phyloP scores from a whole-genome alignment of 2,329 filamentous ascomycete species.

The Rosellinia necatrix region DNA sequence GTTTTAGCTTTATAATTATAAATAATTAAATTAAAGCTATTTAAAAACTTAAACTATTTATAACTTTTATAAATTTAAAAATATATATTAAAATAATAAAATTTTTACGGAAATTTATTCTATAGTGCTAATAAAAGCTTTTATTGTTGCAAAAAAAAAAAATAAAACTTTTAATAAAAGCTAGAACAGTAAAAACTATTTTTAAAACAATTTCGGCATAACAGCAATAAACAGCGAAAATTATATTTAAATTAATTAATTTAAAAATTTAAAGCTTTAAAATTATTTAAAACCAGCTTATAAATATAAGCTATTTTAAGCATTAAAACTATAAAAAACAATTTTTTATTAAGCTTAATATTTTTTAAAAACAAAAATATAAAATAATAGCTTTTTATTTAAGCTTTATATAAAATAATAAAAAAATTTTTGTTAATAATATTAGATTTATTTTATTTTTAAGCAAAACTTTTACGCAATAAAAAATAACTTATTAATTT shows the following conservation, averaged over 20 bases:
- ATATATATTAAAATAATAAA: neutral
- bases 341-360: neutral
- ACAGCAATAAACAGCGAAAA: neutral
- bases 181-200: neutral
- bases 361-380: neutral
- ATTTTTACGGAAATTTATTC: conserved; percentile 2
- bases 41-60: neutral
- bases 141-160: neutral
- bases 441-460: neutral
- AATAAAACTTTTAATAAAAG: neutral
- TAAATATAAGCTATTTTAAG: neutral
- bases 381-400: neutral
- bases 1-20: neutral
- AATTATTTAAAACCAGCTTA: neutral
- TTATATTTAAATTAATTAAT: neutral
- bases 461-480: neutral
- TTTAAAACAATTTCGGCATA: neutral
- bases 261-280: neutral
- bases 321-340: neutral
- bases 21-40: neutral
- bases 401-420: neutral
- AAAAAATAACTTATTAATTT: neutral
- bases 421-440: neutral
- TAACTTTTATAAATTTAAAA: neutral
- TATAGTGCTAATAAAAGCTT: neutral